Percentiles rank a stretch among this genome's conserved stretches.
Evolutionary conservation across 169 alveolate species (phyloP).

Genomic region (Plasmodium blacklocki): DNA sequence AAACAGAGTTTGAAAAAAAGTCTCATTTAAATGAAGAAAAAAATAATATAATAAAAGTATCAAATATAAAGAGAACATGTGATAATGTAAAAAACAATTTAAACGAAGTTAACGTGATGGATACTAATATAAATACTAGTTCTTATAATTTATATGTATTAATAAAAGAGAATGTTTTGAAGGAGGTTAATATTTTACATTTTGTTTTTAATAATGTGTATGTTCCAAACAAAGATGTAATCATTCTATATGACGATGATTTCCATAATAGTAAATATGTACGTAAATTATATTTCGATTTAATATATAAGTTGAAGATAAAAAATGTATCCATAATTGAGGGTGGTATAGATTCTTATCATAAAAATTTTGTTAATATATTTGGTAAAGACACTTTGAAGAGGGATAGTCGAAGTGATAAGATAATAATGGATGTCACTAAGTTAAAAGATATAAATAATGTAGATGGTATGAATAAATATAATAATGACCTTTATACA

Average conservation of each 20-base stretch:
- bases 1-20: neutral
- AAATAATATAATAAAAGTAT: neutral
- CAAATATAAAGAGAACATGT: neutral
- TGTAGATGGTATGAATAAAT: neutral
- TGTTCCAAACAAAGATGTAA: constrained; percentile 14
- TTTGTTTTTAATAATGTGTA: constrained; percentile 13
- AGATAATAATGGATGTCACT: neutral
- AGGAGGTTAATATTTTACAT: constrained; percentile 9
- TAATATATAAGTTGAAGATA: constrained; percentile 15
- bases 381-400: neutral
- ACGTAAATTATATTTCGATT: constrained; percentile 32
- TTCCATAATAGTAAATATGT: constrained; percentile 42
- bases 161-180: constrained; percentile 70
- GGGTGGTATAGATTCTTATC: constrained; percentile 73
- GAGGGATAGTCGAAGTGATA: neutral
- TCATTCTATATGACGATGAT: constrained; percentile 47
- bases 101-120: too few relatives aligned
- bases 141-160: constrained; percentile 47
- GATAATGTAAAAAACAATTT: neutral
- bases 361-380: neutral
- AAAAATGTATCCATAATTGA: constrained; percentile 63
- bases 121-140: constrained; percentile 8
- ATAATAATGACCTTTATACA: neutral
- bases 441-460: neutral
- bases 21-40: neutral